phyloP scores from a whole-genome alignment of 2,329 filamentous ascomycete genomes.

The Aspergillus sp. region DNA sequence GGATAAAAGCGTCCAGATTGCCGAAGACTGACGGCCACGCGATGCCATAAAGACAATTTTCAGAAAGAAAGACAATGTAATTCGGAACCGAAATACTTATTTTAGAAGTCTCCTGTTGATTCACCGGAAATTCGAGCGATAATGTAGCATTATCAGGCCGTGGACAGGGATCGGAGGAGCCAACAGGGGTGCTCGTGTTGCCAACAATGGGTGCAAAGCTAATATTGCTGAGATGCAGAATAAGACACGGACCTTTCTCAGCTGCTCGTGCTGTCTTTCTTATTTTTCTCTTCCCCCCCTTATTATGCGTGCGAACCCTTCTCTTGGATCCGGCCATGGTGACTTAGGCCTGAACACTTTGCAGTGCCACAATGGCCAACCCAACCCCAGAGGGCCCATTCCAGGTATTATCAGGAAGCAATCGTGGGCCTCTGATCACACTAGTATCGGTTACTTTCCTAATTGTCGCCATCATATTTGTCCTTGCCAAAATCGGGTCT shows the following conservation, averaged over 20 bases:
- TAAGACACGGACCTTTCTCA: too few relatives aligned
- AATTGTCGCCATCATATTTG: constrained; percentile 15
- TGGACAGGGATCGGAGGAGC: too few relatives aligned
- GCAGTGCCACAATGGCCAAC: constrained; percentile 8
- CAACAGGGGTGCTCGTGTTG: too few relatives aligned
- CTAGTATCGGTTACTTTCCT: constrained; percentile 14
- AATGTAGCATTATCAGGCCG: too few relatives aligned
- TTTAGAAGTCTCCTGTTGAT: too few relatives aligned
- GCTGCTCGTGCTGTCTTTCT: too few relatives aligned
- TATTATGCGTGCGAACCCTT: neutral
- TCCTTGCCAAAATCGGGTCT: constrained; percentile 13
- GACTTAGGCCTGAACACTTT: neutral
- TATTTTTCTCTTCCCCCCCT: neutral
- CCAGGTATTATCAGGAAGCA: constrained; percentile 9
- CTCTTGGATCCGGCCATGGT: neutral
- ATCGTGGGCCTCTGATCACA: constrained; percentile 14
- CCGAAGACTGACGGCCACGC: too few relatives aligned
- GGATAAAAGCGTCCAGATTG: too few relatives aligned
- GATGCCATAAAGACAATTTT: too few relatives aligned
- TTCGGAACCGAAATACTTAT: too few relatives aligned
- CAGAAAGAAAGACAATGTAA: too few relatives aligned
- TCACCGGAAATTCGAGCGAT: too few relatives aligned
- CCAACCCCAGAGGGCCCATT: neutral
- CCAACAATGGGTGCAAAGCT: neutral
- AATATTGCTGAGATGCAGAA: neutral